Base-by-base conservation (phyloP, 169 alveolate genomes). In the Besnoitia besnoiti region DNA sequence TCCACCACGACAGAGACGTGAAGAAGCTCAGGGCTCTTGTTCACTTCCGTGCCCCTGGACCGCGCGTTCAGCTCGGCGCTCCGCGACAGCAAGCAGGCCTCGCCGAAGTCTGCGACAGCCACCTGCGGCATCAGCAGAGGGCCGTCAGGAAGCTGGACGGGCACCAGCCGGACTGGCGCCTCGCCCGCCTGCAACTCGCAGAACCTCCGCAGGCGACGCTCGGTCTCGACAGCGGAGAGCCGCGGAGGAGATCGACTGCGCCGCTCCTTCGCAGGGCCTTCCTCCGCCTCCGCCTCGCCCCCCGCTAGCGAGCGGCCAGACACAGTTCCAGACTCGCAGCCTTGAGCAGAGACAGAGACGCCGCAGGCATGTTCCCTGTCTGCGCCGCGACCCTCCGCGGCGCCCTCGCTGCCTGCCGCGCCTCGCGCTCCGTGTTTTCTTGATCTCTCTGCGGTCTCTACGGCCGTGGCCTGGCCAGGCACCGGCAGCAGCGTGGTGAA, bases 11-110 rank as follows among this genome's bases (percentile, higher is more conserved):
- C 87, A n/a, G 76, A 49, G 33, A 55, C 44, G 35, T 84, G 92
- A 67, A 97, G 97, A 98, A 98, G 97, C 95, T 98, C 99, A 19
- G 99, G 99, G 27, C 98, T 95, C 94, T 97, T 96, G 37, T 96
- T 96, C 42, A 95, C 97, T 92, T 98, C 99, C 44, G 99, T 98
- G 49, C 99, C 99, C 82, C 98, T 94, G 30, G 93, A 62, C 76
- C 77, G 87, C 21, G 89, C 39, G n/a, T 77, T 39, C 24, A 30
- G 47, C 21, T 73, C 39, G 39, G 44, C 39, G 27, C n/a, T n/a
- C 55, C 47, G 10, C n/a, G 61, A 3, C 46, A 97, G 97, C 96
- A 97, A 96, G 44, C 97, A 95, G 92, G 98, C 97, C 93, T 97
- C 99, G 12, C 99, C 99, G 90, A 97, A 97, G 96, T 97, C 99